These are phyloP conservation scores for Helicocarpus griseus DNA, from an alignment of 2,329 filamentous ascomycete genomes.

Conservation along the genomic window DNA sequence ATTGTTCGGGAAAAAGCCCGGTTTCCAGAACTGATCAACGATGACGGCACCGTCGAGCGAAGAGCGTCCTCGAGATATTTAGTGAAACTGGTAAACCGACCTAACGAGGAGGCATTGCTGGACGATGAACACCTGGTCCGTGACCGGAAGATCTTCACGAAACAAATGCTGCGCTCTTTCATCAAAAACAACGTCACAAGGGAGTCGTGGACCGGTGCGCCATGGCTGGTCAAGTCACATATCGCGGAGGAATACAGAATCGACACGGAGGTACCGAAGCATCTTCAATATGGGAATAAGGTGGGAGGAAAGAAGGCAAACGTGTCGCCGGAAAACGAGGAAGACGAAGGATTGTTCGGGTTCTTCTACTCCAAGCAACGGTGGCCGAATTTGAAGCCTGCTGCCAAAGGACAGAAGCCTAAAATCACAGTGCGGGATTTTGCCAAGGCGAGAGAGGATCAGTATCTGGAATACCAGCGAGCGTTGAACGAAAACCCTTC, in stretches of 20 bases:
- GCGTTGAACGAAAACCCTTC: conserved; percentile 36
- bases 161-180: conserved; percentile 84
- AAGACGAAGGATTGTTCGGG: conserved; percentile 41
- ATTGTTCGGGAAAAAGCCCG: conserved; percentile 77
- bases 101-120: conserved; percentile 64
- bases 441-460: conserved; percentile 36
- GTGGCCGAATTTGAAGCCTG: conserved; percentile 64
- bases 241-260: conserved; percentile 79
- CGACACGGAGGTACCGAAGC: conserved; percentile 71
- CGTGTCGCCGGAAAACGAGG: conserved; percentile 52
- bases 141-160: conserved; percentile 87
- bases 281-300: conserved; percentile 73
- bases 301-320: conserved; percentile 66
- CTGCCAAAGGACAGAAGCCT: conserved; percentile 58
- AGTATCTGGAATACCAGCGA: conserved; percentile 40
- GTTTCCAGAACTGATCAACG: conserved; percentile 49
- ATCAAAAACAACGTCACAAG: conserved; percentile 89
- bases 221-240: conserved; percentile 85
- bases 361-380: conserved; percentile 43
- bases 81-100: conserved; percentile 60
- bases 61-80: conserved; percentile 68
- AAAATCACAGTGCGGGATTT: conserved; percentile 42
- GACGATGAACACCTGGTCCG: conserved; percentile 74
- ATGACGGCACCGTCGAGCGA: conserved; percentile 60
- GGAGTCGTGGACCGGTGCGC: conserved; percentile 90